Conservation (phyloP, 768 basidiomycete species). For the Trametes meyenii region DNA sequence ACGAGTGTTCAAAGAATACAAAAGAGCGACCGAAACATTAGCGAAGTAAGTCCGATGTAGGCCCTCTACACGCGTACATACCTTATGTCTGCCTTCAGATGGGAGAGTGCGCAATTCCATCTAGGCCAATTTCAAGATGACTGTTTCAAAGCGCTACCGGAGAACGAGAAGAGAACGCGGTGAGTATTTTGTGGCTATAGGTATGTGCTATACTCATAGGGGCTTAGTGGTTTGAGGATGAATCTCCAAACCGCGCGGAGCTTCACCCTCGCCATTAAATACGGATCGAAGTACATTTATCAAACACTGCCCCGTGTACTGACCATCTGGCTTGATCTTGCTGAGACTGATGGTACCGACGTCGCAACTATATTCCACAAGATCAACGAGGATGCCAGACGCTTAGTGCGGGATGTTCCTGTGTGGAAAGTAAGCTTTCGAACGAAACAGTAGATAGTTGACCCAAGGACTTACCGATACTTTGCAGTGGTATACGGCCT, state of each 20-base stretch:
- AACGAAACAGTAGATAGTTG: no score
- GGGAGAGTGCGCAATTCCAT: constrained; percentile 87
- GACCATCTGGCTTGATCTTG: constrained; percentile 92
- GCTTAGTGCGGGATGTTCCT: constrained; percentile 63
- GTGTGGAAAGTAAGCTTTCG: constrained; percentile 68
- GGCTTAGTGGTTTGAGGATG: constrained; percentile 61
- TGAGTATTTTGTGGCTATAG: neutral
- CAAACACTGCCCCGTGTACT: constrained; percentile 93
- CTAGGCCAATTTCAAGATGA: constrained; percentile 89
- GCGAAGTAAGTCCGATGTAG: constrained; percentile 45
- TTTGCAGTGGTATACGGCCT: constrained; percentile 89
- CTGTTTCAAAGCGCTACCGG: constrained; percentile 58
- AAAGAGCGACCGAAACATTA: constrained; percentile 50
- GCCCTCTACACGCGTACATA: neutral
- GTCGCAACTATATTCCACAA: constrained; percentile 47
- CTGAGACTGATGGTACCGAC: constrained; percentile 46
- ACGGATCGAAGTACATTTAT: constrained; percentile 94
- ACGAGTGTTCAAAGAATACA: constrained; percentile 62
- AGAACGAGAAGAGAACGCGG: constrained; percentile 47
- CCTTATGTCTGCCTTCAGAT: constrained; percentile 42
- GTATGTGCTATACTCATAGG: neutral
- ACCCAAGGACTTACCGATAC: constrained; percentile 10
- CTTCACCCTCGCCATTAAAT: constrained; percentile 70
- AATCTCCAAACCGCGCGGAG: constrained; percentile 63
- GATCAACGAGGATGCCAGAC: constrained; percentile 50